These are phyloP conservation scores for Schoenoplectus triqueter DNA, from an alignment of 202 grass and related monocot species.

Conservation along the genomic window DNA sequence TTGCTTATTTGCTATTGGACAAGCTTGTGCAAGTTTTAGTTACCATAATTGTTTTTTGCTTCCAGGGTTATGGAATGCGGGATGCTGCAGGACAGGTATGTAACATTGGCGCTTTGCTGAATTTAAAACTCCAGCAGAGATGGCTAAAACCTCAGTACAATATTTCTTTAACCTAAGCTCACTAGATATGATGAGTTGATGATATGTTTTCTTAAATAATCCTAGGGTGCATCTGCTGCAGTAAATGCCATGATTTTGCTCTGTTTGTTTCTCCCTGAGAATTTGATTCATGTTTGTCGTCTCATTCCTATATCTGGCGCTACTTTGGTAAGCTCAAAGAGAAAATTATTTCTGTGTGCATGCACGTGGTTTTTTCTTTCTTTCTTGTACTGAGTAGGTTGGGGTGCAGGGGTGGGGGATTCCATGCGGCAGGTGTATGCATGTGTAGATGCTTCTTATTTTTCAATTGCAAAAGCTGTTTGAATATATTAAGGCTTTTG, in stretches of 20 bases:
- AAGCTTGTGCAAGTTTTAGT: background rate
- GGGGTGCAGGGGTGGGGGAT: too few species aligned
- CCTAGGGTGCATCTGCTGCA: slow-evolving; percentile 82
- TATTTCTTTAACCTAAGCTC: background rate
- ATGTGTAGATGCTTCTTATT: background rate
- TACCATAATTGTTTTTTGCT: slow-evolving; percentile 21
- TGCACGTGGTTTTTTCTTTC: too few species aligned
- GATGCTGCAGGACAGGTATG: slow-evolving; percentile 56
- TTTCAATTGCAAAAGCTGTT: background rate
- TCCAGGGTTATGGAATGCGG: slow-evolving; percentile 62
- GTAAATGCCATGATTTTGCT: slow-evolving; percentile 85
- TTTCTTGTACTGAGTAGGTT: too few species aligned
- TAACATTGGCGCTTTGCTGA: background rate
- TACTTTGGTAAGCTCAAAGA: slow-evolving; percentile 54
- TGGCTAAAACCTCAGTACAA: background rate
- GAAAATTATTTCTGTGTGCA: background rate
- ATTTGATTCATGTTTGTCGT: slow-evolving; percentile 60
- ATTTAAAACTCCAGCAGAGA: background rate
- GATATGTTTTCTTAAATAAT: background rate
- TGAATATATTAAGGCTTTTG: background rate
- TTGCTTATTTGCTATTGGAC: background rate
- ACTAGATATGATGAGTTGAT: background rate
- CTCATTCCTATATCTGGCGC: slow-evolving; percentile 69
- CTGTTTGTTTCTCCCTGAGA: slow-evolving; percentile 70
- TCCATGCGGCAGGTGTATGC: too few species aligned